Base-by-base conservation (phyloP, 495 filamentous ascomycete genomes). In the Neurospora intermedia region DNA sequence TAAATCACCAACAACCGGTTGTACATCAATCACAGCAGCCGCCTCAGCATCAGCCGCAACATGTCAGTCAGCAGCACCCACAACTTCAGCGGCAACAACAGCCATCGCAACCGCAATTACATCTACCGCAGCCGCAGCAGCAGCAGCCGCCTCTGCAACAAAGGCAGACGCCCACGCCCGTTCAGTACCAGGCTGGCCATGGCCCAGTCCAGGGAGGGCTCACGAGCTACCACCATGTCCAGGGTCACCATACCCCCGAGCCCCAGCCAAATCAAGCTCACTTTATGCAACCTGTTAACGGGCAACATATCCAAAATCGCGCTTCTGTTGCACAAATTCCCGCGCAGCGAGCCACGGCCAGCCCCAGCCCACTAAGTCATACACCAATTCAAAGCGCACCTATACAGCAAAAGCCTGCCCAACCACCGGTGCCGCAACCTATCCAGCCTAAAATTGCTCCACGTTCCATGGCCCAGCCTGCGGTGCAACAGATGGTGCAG, bases 371-470 rank as follows among this genome's bases (percentile, higher is more conserved):
- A 13, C 54, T 81, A 2, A 1, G 13, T 16, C 54, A 66, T 38
- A 66, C 54, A 38, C 54, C 54, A 41, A 83, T 80, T 75, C 79
- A 66, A 35, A 31, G 80, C 27, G 70, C 78, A 7, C 71, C 73
- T 7, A 23, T 69, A 18, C 73, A 74, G 43, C 79, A 83, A 20
- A 84, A 81, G 42, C 84, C 76, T 73, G 71, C 78, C 11, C 82
- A 82, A 40, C 78, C 76, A 16, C 83, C 81, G 41, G 74, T 23
- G 11, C 72, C 73, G 54, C 73, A 71, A 16, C 15, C 43, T 2
- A 31, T 42, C 11, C 70, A 73, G 38, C 42, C 73, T 72, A 42
- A 35, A n/a, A 9, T 46, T 39, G 11, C 75, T 48, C 15, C 71
- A 46, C 39, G 39, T 70, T 38, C n/a, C 23, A 31, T 45, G 54